Evolutionary conservation across 2,329 filamentous ascomycete species (phyloP).

Genomic region (Fonsecaea nubica): DNA sequence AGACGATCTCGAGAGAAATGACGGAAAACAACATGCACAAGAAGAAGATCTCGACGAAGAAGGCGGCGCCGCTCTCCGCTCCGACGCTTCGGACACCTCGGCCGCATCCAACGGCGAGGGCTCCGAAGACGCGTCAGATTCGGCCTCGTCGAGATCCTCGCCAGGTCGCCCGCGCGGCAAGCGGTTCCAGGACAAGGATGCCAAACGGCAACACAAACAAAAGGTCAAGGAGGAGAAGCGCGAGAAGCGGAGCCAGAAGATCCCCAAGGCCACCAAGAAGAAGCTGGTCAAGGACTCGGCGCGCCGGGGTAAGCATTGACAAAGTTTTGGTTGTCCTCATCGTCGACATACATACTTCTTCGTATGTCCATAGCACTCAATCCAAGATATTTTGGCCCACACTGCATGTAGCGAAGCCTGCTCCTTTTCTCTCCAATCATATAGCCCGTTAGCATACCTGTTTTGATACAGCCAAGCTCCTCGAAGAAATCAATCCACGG

Average conservation of each 20-base stretch:
- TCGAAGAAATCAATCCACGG: too few species aligned
- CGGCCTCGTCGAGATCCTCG: constrained; percentile 41
- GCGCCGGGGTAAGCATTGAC: constrained; percentile 63
- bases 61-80: not conserved
- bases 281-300: constrained; percentile 71
- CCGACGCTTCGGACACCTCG: not conserved
- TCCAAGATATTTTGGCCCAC: too few species aligned
- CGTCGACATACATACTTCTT: too few species aligned
- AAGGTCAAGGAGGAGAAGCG: constrained; percentile 94
- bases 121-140: constrained; percentile 42
- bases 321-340: not conserved
- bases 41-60: not conserved
- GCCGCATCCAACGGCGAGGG: constrained; percentile 22
- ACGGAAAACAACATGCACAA: not conserved
- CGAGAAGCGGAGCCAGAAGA: constrained; percentile 91
- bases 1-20: not conserved
- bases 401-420: too few species aligned
- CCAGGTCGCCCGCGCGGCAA: constrained; percentile 73
- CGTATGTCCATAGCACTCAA: too few species aligned
- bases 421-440: too few species aligned
- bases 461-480: too few species aligned
- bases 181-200: constrained; percentile 88
- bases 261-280: constrained; percentile 96
- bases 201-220: constrained; percentile 85
- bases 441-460: too few species aligned